These are phyloP conservation scores for Aegilops sharonensis DNA, from an alignment of 176 grass and related monocot species.

Conservation along the genomic window DNA sequence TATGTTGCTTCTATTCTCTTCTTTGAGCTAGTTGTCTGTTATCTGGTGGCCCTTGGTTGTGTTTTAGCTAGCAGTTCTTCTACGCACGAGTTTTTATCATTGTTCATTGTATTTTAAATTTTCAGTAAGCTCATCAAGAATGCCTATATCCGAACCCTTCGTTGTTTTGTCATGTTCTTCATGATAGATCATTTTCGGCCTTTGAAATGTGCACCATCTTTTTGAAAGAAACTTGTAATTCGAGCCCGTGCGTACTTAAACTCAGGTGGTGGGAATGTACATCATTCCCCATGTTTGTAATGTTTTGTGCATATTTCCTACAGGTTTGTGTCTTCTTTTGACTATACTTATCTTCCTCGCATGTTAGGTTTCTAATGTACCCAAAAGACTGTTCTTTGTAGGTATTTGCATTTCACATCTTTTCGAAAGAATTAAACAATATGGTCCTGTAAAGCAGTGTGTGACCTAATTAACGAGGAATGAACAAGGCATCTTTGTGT, in stretches of 20 bases:
- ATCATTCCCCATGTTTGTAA: not conserved
- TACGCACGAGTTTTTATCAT: not conserved
- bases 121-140: not conserved
- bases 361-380: not conserved
- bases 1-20: not conserved
- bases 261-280: not conserved
- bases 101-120: slow-evolving; percentile 10
- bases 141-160: not conserved
- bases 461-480: not conserved
- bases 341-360: not conserved
- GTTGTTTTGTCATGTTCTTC: not conserved
- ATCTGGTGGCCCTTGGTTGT: not conserved
- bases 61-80: not conserved
- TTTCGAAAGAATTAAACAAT: not conserved
- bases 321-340: slow-evolving; percentile 3
- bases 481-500: not conserved
- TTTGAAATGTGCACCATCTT: not conserved
- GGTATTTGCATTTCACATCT: not conserved
- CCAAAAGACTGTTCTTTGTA: not conserved
- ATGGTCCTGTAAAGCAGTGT: not conserved
- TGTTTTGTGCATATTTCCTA: not conserved
- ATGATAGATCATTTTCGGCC: not conserved
- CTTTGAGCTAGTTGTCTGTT: not conserved
- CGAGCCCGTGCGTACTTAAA: not conserved
- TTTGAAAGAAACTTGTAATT: not conserved